Percentiles rank a stretch among this genome's conserved stretches.
Conservation (phyloP, 768 basidiomycete genomes). For the Lyophyllum atratum region DNA sequence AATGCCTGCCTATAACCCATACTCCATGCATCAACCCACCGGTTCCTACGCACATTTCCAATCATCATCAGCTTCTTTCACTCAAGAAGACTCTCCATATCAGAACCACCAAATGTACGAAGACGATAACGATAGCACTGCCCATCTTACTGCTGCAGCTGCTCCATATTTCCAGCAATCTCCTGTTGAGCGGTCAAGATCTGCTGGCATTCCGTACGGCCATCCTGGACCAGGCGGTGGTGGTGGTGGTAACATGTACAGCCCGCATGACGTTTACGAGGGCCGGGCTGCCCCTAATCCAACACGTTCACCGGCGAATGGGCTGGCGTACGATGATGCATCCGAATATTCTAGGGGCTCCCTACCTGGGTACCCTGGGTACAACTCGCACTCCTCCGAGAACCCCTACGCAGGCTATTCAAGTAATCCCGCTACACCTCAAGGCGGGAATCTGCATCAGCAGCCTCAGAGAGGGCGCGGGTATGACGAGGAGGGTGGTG, state of each 20-base stretch:
- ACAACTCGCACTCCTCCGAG: slow-evolving; percentile 2
- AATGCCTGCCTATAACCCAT: slow-evolving; percentile 80
- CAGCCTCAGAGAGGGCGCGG: slow-evolving; percentile 25
- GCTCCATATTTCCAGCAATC: slow-evolving; percentile 57
- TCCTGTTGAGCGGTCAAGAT: slow-evolving; percentile 32
- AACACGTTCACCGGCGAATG: slow-evolving; percentile 20
- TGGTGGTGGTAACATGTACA: slow-evolving; percentile 36
- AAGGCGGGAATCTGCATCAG: slow-evolving; percentile 17
- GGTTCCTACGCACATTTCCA: slow-evolving; percentile 58
- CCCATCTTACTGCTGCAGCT: slow-evolving; percentile 57
- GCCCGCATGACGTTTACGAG: slow-evolving; percentile 59
- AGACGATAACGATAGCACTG: slow-evolving; percentile 69
- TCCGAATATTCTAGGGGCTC: slow-evolving; percentile 14
- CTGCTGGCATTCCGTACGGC: slow-evolving; percentile 17
- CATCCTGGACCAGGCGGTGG: slow-evolving; percentile 10
- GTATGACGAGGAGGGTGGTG: slow-evolving; percentile 32
- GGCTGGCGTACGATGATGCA: slow-evolving; percentile 31
- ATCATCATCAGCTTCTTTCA: slow-evolving; percentile 56
- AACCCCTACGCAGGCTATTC: slow-evolving; percentile 23
- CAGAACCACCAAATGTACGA: slow-evolving; percentile 52
- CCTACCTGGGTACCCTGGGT: slow-evolving; percentile 5
- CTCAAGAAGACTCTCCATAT: slow-evolving; percentile 49
- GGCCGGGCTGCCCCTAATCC: slow-evolving; percentile 41
- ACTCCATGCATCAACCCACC: slow-evolving; percentile 55
- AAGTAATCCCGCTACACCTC: slow-evolving; percentile 14